A percentile compares a stretch with the other conserved stretches of the same genome.
phyloP scores from a whole-genome alignment of 805 yeast species.

The Zygoascus bituminiphila region DNA sequence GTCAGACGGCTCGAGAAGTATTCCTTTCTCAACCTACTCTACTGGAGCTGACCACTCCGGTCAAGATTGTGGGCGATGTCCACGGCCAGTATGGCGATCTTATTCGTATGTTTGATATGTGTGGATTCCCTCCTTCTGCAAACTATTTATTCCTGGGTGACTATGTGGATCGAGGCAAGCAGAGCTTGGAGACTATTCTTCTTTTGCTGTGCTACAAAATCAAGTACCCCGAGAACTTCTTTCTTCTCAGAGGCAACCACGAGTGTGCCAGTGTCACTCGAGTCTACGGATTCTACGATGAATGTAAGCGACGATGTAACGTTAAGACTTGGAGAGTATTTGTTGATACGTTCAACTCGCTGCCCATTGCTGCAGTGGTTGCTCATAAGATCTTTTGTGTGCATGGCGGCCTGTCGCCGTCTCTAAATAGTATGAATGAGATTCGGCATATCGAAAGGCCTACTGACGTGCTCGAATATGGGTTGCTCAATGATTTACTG shows the following conservation, averaged over 20 bases:
- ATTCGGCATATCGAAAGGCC: slow-evolving; percentile 69
- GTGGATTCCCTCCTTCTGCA: slow-evolving; percentile 94
- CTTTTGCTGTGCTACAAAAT: slow-evolving; percentile 86
- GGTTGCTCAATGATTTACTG: slow-evolving; percentile 63
- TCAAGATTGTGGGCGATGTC: slow-evolving; percentile 85
- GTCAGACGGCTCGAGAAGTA: slow-evolving; percentile 81
- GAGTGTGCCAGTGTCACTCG: slow-evolving; percentile 96
- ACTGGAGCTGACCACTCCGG: slow-evolving; percentile 79
- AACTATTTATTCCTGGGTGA: slow-evolving; percentile 92
- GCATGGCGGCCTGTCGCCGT: slow-evolving; percentile 79
- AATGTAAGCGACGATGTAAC: slow-evolving; percentile 89
- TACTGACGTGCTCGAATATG: slow-evolving; percentile 80
- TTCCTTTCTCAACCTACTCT: slow-evolving; percentile 85
- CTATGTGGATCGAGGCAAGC: slow-evolving; percentile 97
- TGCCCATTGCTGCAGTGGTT: slow-evolving; percentile 92
- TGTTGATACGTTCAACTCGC: slow-evolving; percentile 88
- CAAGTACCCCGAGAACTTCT: slow-evolving; percentile 94
- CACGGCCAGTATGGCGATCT: slow-evolving; percentile 95
- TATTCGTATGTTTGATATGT: slow-evolving; percentile 82
- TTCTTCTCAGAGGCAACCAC: slow-evolving; percentile 88
- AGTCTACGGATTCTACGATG: slow-evolving; percentile 96
- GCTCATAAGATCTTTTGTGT: slow-evolving; percentile 92
- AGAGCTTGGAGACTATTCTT: slow-evolving; percentile 84
- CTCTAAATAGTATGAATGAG: slow-evolving; percentile 63
- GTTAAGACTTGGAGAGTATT: slow-evolving; percentile 91